A percentile compares a stretch with the other conserved stretches of the same genome.
Evolutionary conservation across 2,329 filamentous ascomycete genomes (phyloP).

Genomic region (Nigrospora oryzae): DNA sequence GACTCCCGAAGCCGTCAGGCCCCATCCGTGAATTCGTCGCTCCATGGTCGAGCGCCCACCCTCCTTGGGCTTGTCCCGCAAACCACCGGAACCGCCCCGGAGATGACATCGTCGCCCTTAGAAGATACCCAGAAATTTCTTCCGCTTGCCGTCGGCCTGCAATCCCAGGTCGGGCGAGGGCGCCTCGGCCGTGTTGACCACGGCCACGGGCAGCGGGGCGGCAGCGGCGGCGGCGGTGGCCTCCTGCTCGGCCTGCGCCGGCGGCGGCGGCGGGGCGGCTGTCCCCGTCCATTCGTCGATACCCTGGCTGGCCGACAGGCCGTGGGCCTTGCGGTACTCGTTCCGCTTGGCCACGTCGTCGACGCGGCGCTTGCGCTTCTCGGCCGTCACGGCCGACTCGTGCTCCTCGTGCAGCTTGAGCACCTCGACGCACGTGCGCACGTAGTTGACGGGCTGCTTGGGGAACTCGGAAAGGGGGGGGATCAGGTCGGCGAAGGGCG

Average conservation of each 20-base stretch:
- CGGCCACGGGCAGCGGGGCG: slow-evolving; percentile 3
- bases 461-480: slow-evolving; percentile 63
- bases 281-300: slow-evolving; percentile 9
- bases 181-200: slow-evolving; percentile 14
- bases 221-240: slow-evolving; percentile 1
- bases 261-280: not conserved
- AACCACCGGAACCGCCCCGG: no score
- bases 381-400: slow-evolving; percentile 57
- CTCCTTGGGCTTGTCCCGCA: no score
- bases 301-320: slow-evolving; percentile 45
- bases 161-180: not conserved
- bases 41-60: no score
- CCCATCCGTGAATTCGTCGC: no score
- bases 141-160: slow-evolving; percentile 37
- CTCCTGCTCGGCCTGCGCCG: slow-evolving; percentile 11
- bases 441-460: slow-evolving; percentile 59
- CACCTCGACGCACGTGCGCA: slow-evolving; percentile 60
- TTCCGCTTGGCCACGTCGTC: slow-evolving; percentile 85
- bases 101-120: slow-evolving; percentile 21
- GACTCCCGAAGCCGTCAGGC: no score
- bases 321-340: slow-evolving; percentile 80
- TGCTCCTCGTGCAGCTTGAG: slow-evolving; percentile 70
- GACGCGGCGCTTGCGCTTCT: slow-evolving; percentile 63
- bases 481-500: slow-evolving; percentile 71
- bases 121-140: slow-evolving; percentile 84